Percentiles rank a stretch among this genome's conserved stretches.
These are phyloP conservation scores for Trypethelium eluteriae DNA, from an alignment of 495 filamentous ascomycete species.

Conservation along the genomic window DNA sequence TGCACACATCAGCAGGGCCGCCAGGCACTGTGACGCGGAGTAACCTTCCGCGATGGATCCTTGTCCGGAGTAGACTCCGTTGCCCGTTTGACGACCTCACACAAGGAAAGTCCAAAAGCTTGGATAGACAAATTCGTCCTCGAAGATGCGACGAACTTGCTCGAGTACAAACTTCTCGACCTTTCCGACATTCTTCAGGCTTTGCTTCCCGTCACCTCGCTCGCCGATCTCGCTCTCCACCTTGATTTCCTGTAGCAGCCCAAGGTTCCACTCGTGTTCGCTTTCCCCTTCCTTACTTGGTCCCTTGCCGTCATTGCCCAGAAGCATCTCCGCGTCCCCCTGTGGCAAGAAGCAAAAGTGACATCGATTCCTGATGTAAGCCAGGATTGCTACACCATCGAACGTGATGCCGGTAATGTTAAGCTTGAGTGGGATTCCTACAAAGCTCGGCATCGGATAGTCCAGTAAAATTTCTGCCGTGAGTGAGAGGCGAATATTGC, in stretches of 20 bases:
- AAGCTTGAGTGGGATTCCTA: constrained; percentile 80
- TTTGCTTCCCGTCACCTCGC: constrained; percentile 81
- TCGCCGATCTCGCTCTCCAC: constrained; percentile 97
- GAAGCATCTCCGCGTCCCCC: constrained; percentile 66
- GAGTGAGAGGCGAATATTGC: constrained; percentile 74
- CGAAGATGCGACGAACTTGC: constrained; percentile 92
- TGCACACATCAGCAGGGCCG: not conserved
- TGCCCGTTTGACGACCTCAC: constrained; percentile 33
- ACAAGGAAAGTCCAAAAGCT: constrained; percentile 97
- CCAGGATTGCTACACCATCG: constrained; percentile 85
- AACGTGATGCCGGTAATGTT: constrained; percentile 92
- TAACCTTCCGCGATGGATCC: not conserved
- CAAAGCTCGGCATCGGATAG: constrained; percentile 96
- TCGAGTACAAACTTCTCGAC: constrained; percentile 96
- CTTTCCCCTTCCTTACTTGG: constrained; percentile 23
- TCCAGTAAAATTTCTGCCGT: constrained; percentile 93
- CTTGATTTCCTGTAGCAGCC: constrained; percentile 79
- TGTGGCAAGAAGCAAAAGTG: constrained; percentile 89
- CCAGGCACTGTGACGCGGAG: not conserved
- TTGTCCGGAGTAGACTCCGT: constrained; percentile 9
- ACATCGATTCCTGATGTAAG: constrained; percentile 72
- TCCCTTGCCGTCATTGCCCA: constrained; percentile 31
- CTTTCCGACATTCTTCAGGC: constrained; percentile 95
- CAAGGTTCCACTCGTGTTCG: constrained; percentile 44
- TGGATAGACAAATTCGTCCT: constrained; percentile 96